phyloP scores from a whole-genome alignment of 306 rosid genomes.

The Casuarina equisetifolia region DNA sequence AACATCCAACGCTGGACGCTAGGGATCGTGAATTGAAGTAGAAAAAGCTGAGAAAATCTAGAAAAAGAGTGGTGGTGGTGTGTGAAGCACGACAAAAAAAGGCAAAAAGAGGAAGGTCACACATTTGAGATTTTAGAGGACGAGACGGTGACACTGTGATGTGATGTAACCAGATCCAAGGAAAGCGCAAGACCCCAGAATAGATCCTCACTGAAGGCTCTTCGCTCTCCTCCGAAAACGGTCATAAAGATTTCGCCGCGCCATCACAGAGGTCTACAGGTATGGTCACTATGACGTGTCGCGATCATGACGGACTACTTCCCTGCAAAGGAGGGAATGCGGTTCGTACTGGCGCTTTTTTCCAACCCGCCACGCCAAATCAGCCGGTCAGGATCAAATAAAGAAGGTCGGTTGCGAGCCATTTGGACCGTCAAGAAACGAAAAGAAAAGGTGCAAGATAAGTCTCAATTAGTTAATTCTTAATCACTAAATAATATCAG shows the following conservation, averaged over 20 bases:
- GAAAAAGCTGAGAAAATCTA: conserved; percentile 16
- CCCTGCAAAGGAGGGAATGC: neutral
- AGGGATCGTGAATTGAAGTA: conserved; percentile 36
- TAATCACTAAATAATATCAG: too few species aligned
- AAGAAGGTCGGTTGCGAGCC: too few species aligned
- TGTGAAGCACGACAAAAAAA: conserved; percentile 13
- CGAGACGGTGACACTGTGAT: conserved; percentile 14
- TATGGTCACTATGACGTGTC: neutral
- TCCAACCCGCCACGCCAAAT: too few species aligned
- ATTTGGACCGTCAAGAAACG: too few species aligned
- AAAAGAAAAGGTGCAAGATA: too few species aligned
- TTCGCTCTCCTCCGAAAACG: rapidly evolving
- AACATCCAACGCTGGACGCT: conserved; percentile 26
- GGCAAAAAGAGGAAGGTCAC: conserved; percentile 11
- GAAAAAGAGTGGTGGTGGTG: neutral
- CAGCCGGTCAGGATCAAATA: too few species aligned
- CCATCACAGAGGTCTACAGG: rapidly evolving
- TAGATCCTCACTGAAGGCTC: neutral
- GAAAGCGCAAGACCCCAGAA: conserved; percentile 31
- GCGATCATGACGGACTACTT: neutral
- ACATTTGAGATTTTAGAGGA: neutral
- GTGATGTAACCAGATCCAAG: conserved; percentile 34
- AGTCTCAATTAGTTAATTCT: too few species aligned
- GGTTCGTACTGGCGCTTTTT: neutral
- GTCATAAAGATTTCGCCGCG: neutral